Base-by-base conservation (phyloP, 2,329 filamentous ascomycete species). In the Colletotrichum truncatum region DNA sequence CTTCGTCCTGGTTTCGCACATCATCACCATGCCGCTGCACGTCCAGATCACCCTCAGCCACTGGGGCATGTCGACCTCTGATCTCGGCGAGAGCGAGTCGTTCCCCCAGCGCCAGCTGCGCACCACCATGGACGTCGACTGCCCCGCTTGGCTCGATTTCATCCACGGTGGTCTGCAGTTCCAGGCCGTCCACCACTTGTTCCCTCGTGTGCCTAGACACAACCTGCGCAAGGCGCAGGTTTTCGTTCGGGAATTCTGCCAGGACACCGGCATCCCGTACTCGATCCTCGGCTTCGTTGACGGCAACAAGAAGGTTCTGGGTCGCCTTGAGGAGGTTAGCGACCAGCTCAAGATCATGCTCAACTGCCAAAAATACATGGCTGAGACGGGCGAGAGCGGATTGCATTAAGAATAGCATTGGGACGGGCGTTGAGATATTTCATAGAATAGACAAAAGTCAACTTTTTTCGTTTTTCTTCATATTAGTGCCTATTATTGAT, bases 61-160 rank as follows among this genome's bases (percentile, higher is more conserved):
- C 77, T 92, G 90, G 82, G 90, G 87, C 65, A 93, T 92, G 89
- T 88, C 87, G 23, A 91, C 88, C 2, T 78, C 86, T 0, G 87
- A 91, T 67, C 81, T 91, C 3, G 89, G 89, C 64, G 83, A 87
- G 48, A 79, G 82, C 58, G 90, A 92, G 73, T 90, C 87, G 1
- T 92, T 92, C 72, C 82, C 89, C 0, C 89, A 91, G 78, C 87
- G 88, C 71, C 89, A 91, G 82, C 79, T 92, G 36, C 84, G 90
- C 45, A 92, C 90, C 3, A 92, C 89, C 25, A 91, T 92, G 89
- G 90, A 93, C 71, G 87, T 93, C 49, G 89, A 91, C 70, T 92
- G 90, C 75, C 90, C 90, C 0, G 79, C 82, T 23, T 93, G 90
- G 90, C 78, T 93, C 25, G 90, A 93, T 74, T 92, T 89, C 70